Conservation (phyloP, 345 rosid genomes). For the Populus ilicifolia region DNA sequence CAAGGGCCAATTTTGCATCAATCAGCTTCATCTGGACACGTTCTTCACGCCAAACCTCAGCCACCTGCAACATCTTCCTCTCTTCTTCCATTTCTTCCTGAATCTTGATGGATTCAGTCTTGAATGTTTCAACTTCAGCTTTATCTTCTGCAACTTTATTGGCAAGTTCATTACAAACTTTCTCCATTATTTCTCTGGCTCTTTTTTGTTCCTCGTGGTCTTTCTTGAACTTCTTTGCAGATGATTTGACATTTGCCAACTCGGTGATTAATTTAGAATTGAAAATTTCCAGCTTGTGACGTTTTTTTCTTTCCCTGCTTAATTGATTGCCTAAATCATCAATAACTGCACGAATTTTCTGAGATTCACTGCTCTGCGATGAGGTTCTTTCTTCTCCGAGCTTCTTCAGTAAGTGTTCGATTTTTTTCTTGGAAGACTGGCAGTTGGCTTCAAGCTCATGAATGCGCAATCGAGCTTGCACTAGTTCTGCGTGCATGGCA, state of each 20-base stretch:
- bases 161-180: conserved; percentile 19
- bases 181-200: conserved; percentile 25
- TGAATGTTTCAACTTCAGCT: conserved; percentile 32
- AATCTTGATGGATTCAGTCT: conserved; percentile 16
- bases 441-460: conserved; percentile 10
- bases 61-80: conserved; percentile 41
- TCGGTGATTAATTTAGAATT: conserved; percentile 16
- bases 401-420: conserved; percentile 1
- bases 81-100: conserved; percentile 38
- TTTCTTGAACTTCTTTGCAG: conserved; percentile 16
- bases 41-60: conserved; percentile 50
- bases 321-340: neutral
- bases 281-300: conserved; percentile 7
- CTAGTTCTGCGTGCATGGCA: conserved; percentile 2
- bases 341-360: conserved; percentile 8
- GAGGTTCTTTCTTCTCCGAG: conserved; percentile 8
- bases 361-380: conserved; percentile 1
- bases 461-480: conserved; percentile 4
- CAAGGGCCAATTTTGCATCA: conserved; percentile 17
- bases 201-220: conserved; percentile 16
- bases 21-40: conserved; percentile 36
- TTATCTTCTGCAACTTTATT: conserved; percentile 30
- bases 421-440: conserved; percentile 3
- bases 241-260: neutral
- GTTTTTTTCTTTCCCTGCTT: conserved; percentile 8